Percentiles rank a stretch among this genome's conserved stretches.
Evolutionary conservation across 2,329 filamentous ascomycete species (phyloP).

Genomic region (Dactylonectria estremocensis): DNA sequence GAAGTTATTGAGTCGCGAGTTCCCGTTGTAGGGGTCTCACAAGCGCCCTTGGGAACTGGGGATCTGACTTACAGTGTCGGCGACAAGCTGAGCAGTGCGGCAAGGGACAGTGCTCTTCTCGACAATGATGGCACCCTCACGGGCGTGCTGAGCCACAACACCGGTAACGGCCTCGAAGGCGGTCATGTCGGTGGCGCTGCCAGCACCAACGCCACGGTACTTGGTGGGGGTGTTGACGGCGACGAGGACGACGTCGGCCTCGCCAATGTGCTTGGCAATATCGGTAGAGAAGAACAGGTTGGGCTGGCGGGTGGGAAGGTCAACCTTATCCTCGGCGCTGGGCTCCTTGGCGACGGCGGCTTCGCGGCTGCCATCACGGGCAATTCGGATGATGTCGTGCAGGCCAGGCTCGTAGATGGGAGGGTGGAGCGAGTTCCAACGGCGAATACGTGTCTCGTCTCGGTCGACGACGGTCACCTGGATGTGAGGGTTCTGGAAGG

Average conservation of each 20-base stretch:
- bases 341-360: slow-evolving; percentile 59
- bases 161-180: slow-evolving; percentile 79
- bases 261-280: slow-evolving; percentile 71
- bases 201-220: slow-evolving; percentile 77
- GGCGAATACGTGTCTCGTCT: slow-evolving; percentile 74
- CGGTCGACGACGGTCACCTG: slow-evolving; percentile 83
- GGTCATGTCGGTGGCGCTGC: slow-evolving; percentile 80
- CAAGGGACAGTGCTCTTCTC: slow-evolving; percentile 88
- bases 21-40: background rate
- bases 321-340: slow-evolving; percentile 50
- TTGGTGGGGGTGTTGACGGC: slow-evolving; percentile 88
- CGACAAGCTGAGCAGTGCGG: slow-evolving; percentile 79
- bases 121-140: slow-evolving; percentile 79
- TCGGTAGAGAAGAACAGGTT: slow-evolving; percentile 85
- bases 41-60: slow-evolving; percentile 5
- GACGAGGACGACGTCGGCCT: slow-evolving; percentile 82
- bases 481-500: slow-evolving; percentile 79
- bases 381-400: slow-evolving; percentile 75
- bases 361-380: slow-evolving; percentile 70
- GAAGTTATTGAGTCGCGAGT: background rate
- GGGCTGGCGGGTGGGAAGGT: slow-evolving; percentile 63
- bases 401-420: slow-evolving; percentile 85
- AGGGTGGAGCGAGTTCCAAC: slow-evolving; percentile 81
- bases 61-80: slow-evolving; percentile 71
- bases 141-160: slow-evolving; percentile 77